phyloP scores from a whole-genome alignment of 345 rosid species.

The Nephelium lappaceum region DNA sequence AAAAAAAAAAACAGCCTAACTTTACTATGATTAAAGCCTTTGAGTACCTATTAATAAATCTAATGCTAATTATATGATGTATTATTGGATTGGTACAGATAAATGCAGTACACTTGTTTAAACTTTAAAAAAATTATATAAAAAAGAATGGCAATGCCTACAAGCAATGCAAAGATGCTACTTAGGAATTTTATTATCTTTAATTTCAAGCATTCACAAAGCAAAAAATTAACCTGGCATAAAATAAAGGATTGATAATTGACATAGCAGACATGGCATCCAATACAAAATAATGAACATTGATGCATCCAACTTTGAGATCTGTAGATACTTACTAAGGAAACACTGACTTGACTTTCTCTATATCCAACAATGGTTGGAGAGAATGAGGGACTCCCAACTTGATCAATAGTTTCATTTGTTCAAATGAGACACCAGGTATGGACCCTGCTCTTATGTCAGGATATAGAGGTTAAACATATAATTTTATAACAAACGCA shows the following conservation, averaged over 20 bases:
- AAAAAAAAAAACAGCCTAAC: neutral
- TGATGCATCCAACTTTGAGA: neutral
- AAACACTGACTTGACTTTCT: constrained; percentile 74
- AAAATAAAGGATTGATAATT: neutral
- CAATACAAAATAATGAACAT: neutral
- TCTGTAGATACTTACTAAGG: constrained; percentile 70
- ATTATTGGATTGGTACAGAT: neutral
- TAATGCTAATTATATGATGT: neutral
- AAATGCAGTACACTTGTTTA: no score
- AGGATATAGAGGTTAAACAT: constrained; percentile 1
- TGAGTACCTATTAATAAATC: neutral
- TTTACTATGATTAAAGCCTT: neutral
- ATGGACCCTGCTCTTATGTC: constrained; percentile 65
- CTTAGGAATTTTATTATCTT: neutral
- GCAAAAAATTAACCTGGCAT: neutral
- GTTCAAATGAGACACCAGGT: constrained; percentile 81
- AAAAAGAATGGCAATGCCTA: neutral
- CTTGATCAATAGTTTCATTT: constrained; percentile 87
- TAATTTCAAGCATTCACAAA: neutral
- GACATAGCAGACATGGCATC: neutral
- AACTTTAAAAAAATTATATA: neutral
- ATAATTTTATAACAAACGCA: constrained; percentile 12
- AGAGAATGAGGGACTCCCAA: constrained; percentile 89
- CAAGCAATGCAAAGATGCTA: neutral
- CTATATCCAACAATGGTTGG: constrained; percentile 67